Percentiles rank a stretch among this genome's conserved stretches.
Evolutionary conservation across 345 rosid species (phyloP).

Genomic region (Eucalyptus albens): DNA sequence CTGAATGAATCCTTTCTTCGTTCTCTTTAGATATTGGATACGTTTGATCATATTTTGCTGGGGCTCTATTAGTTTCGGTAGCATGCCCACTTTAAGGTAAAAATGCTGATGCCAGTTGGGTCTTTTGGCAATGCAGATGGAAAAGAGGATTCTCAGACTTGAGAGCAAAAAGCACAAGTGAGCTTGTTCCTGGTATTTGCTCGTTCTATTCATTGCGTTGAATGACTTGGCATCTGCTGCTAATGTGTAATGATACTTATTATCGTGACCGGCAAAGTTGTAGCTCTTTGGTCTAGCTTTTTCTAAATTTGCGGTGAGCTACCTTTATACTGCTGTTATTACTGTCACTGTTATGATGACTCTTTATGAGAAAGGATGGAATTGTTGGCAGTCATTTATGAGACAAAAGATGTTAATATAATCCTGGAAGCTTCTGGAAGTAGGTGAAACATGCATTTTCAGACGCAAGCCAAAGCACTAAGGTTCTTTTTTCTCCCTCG

Average conservation of each 20-base stretch:
- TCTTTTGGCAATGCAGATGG: slow-evolving; percentile 15
- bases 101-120: not conserved
- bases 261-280: not conserved
- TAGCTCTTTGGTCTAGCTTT: not conserved
- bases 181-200: not conserved
- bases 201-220: not conserved
- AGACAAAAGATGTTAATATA: not conserved
- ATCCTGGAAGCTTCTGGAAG: not conserved
- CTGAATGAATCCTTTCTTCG: not conserved
- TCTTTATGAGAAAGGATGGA: not conserved
- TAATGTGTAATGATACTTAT: not conserved
- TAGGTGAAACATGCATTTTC: not conserved
- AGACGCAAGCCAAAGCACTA: not conserved
- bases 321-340: not conserved
- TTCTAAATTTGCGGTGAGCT: not conserved
- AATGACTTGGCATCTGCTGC: not conserved
- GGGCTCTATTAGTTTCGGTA: not conserved
- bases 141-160: slow-evolving; percentile 21
- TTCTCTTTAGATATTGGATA: not conserved
- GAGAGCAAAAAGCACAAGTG: slow-evolving; percentile 3
- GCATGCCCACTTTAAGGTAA: not conserved
- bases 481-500: not conserved
- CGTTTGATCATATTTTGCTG: not conserved
- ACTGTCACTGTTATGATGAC: not conserved
- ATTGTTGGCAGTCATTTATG: not conserved